phyloP scores from a whole-genome alignment of 805 yeast species.

The Starmerella apis region DNA sequence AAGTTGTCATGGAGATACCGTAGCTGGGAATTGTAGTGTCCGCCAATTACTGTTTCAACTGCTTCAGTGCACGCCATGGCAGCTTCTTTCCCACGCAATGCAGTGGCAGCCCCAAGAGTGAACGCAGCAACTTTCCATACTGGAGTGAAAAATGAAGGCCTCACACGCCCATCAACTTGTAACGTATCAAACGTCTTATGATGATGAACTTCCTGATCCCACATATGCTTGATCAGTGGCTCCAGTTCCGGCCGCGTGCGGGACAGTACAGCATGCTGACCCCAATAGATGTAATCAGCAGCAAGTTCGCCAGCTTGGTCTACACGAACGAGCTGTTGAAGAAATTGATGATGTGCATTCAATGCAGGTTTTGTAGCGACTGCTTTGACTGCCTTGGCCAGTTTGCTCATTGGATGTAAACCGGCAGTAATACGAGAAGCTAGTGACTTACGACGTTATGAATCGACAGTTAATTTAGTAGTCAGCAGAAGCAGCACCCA shows the following conservation, averaged over 20 bases:
- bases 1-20: conserved; percentile 63
- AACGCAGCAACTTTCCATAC: conserved; percentile 88
- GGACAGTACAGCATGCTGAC: conserved; percentile 71
- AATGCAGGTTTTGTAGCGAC: conserved; percentile 23
- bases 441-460: not conserved
- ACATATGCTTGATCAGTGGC: conserved; percentile 83
- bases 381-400: conserved; percentile 24
- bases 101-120: conserved; percentile 78
- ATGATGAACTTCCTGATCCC: conserved; percentile 95
- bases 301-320: conserved; percentile 98
- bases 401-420: conserved; percentile 2
- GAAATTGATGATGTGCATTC: conserved; percentile 24
- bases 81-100: conserved; percentile 78
- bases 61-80: conserved; percentile 99
- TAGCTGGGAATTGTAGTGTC: conserved; percentile 85
- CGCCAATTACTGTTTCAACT: conserved; percentile 95
- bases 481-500: not conserved
- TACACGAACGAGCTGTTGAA: conserved; percentile 50
- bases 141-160: conserved; percentile 89
- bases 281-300: conserved; percentile 84
- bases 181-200: conserved; percentile 72
- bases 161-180: conserved; percentile 65
- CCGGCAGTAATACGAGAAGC: not conserved
- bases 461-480: not conserved
- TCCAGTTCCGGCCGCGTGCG: conserved; percentile 62